Evolutionary conservation across 257 asterid genomes (phyloP), one percentile per base, ranked within the genome.

Genomic region (Leonotis leonurus): DNA sequence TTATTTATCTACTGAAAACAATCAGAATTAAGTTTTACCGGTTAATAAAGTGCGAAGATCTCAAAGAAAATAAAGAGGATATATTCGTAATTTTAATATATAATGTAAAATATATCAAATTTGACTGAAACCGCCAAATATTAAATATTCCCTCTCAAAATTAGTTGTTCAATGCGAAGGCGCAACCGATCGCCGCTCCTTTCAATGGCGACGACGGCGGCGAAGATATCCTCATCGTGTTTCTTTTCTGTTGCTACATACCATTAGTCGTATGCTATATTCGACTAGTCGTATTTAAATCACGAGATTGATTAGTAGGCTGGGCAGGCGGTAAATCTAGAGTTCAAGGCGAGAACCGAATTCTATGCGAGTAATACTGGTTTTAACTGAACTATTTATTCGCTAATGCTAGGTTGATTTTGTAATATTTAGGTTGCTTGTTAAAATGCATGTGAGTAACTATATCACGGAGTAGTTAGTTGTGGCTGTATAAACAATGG

Each of bases 361-460:
- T 37, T 37, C 3, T 35, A 12, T 37, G 17, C 1, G 44, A 37
- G 2, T 37, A 37, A 37, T 25, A 25, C 14, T 36, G 30, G 39
- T 39, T 64, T 5, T 8, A 6, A 2, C 16, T 30, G 35, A 30
- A 30, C 10, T 39, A 30, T n/a, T n/a, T n/a, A n/a, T n/a, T n/a
- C n/a, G n/a, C n/a, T n/a, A n/a, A n/a, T n/a, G n/a, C n/a, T n/a
- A n/a, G n/a, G n/a, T n/a, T n/a, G n/a, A n/a, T n/a, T n/a, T n/a
- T n/a, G n/a, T n/a, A n/a, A n/a, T n/a, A n/a, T n/a, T n/a, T 58
- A 74, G 80, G 56, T 39, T 81, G 78, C 76, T 81, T 64, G 91
- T 83, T 25, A 70, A 73, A 70, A 79, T 85, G 70, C 85, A 83
- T 24, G 71, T 75, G 46, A 86, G 78, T 51, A 68, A n/a, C n/a